Conservation (phyloP, 164 flowering plant genomes). For the Macadamia tetraphylla region DNA sequence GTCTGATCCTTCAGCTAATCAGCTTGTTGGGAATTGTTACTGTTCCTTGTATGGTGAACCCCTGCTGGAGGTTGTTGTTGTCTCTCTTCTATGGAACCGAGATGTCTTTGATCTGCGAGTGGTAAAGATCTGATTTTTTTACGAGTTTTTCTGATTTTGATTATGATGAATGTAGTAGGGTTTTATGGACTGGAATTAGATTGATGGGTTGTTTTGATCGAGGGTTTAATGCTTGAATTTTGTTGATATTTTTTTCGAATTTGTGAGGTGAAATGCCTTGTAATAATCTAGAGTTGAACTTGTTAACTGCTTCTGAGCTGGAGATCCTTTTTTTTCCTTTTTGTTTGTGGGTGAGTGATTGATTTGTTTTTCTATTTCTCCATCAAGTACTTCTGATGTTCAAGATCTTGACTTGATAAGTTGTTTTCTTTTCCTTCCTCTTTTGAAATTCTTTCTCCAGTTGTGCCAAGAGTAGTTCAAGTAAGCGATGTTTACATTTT, state of each 20-base stretch:
- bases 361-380: background rate
- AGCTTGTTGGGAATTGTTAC: no score
- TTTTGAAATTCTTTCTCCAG: background rate
- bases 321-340: no score
- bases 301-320: no score
- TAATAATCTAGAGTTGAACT: no score
- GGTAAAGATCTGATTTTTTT: background rate
- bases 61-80: background rate
- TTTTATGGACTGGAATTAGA: background rate
- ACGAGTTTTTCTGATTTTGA: no score
- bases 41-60: no score
- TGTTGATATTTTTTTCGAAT: no score
- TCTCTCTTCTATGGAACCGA: background rate
- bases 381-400: background rate
- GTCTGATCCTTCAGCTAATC: background rate
- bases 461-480: background rate
- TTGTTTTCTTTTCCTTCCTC: background rate
- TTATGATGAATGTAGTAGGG: background rate
- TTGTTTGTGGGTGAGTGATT: no score
- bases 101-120: background rate
- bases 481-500: no score
- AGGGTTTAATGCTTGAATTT: no score
- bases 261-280: no score
- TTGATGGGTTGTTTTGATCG: no score
- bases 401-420: constrained; percentile 3